Evolutionary conservation across 495 filamentous ascomycete species (phyloP).

Genomic region (Umbilicaria muhlenbergii): DNA sequence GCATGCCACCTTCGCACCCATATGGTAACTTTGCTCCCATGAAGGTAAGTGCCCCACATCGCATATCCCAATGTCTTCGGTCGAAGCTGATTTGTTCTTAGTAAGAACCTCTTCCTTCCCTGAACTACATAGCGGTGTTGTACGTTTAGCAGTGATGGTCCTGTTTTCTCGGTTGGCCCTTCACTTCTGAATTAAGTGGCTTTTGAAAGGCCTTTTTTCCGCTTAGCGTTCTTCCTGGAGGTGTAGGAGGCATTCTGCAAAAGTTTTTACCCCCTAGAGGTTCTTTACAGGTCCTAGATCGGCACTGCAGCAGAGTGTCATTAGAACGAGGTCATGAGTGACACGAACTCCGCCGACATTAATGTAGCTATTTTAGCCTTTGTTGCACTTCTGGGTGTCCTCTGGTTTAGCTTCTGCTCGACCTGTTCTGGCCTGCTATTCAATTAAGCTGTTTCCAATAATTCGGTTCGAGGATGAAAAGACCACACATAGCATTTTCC

Average conservation of each 20-base stretch:
- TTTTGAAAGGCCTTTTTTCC: constrained; percentile 21
- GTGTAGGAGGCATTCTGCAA: constrained; percentile 9
- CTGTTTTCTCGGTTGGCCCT: constrained; percentile 7
- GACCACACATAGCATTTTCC: too few relatives aligned
- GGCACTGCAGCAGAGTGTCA: constrained; percentile 3
- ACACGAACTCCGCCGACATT: constrained; percentile 7
- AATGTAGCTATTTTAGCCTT: constrained; percentile 8
- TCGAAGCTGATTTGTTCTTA: constrained; percentile 1
- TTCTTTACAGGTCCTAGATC: constrained; percentile 2
- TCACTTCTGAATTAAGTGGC: constrained; percentile 12
- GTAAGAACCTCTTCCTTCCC: constrained; percentile 13
- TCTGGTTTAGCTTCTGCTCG: too few relatives aligned
- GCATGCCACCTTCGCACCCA: constrained; percentile 59
- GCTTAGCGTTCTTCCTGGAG: constrained; percentile 18
- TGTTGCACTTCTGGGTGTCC: too few relatives aligned
- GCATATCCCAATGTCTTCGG: not conserved
- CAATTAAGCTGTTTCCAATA: too few relatives aligned
- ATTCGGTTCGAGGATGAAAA: too few relatives aligned
- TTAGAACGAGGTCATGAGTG: constrained; percentile 1
- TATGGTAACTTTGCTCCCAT: constrained; percentile 59
- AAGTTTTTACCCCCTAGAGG: constrained; percentile 6
- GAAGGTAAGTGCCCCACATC: constrained; percentile 40
- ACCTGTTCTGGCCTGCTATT: too few relatives aligned
- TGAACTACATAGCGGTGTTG: constrained; percentile 11
- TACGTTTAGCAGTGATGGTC: constrained; percentile 5